phyloP scores from a whole-genome alignment of 768 basidiomycete genomes.

The Lepiota brunneoincarnata region DNA sequence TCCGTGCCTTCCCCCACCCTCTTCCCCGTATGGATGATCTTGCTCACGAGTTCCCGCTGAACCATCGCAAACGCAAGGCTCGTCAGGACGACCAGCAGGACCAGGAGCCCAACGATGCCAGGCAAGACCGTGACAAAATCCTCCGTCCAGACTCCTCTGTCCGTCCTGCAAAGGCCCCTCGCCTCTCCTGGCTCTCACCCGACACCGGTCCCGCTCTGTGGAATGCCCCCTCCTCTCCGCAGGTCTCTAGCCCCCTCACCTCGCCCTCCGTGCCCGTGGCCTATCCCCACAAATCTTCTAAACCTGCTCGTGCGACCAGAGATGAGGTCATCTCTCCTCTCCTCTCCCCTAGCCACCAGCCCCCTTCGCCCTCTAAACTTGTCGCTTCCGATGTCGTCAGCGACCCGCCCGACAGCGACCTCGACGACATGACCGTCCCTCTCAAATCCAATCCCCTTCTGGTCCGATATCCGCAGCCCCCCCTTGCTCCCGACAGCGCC shows the following conservation, averaged over 20 bases:
- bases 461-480: conserved; percentile 32
- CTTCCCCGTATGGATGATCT: conserved; percentile 56
- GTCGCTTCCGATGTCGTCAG: conserved; percentile 23
- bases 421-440: conserved; percentile 46
- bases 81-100: conserved; percentile 43
- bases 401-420: conserved; percentile 36
- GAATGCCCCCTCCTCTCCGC: conserved; percentile 28
- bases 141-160: conserved; percentile 26
- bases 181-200: conserved; percentile 36
- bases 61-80: conserved; percentile 70
- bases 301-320: neutral
- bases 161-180: conserved; percentile 30
- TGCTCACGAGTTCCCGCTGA: conserved; percentile 46
- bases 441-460: conserved; percentile 39
- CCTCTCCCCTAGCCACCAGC: conserved; percentile 15
- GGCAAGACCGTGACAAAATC: conserved; percentile 29
- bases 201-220: conserved; percentile 24
- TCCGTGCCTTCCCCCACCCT: conserved; percentile 14
- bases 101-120: conserved; percentile 37
- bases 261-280: conserved; percentile 21
- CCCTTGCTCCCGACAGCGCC: conserved; percentile 5
- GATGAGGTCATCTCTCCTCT: conserved; percentile 11
- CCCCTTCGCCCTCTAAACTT: conserved; percentile 15
- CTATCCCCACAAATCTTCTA: conserved; percentile 10
- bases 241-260: conserved; percentile 29